phyloP scores from a whole-genome alignment of 2,329 filamentous ascomycete genomes.

The Coniochaeta ligniaria region DNA sequence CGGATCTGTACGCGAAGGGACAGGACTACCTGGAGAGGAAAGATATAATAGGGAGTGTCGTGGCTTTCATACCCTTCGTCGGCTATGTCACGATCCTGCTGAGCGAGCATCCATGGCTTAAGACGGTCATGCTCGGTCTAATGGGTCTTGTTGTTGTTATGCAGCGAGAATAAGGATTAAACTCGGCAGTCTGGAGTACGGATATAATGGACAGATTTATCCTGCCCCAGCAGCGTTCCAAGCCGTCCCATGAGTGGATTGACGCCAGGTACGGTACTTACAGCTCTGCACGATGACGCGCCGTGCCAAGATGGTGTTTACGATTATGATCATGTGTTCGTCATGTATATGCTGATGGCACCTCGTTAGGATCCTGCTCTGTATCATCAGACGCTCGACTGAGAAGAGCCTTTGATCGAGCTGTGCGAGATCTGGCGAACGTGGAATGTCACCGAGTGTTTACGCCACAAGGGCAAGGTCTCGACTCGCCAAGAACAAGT shows the following conservation, averaged over 20 bases:
- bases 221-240: not conserved
- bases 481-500: too few relatives aligned
- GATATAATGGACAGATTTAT: not conserved
- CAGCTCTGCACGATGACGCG: not conserved
- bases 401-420: too few relatives aligned
- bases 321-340: too few relatives aligned
- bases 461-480: too few relatives aligned
- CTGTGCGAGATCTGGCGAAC: too few relatives aligned
- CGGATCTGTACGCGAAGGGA: conserved; percentile 74
- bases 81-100: conserved; percentile 96
- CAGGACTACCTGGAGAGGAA: conserved; percentile 82
- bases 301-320: too few relatives aligned
- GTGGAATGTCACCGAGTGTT: too few relatives aligned
- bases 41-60: conserved; percentile 84
- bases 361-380: too few relatives aligned
- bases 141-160: conserved; percentile 94
- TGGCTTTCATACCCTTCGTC: conserved; percentile 88
- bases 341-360: too few relatives aligned
- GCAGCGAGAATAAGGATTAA: conserved; percentile 63
- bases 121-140: conserved; percentile 86
- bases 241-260: too few relatives aligned
- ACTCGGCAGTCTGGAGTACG: not conserved
- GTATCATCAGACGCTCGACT: too few relatives aligned
- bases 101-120: conserved; percentile 93
- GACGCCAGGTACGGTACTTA: not conserved